A percentile compares a stretch with the other conserved stretches of the same genome.
These are phyloP conservation scores for Misopates orontium DNA, from an alignment of 257 asterid genomes.

Conservation along the genomic window DNA sequence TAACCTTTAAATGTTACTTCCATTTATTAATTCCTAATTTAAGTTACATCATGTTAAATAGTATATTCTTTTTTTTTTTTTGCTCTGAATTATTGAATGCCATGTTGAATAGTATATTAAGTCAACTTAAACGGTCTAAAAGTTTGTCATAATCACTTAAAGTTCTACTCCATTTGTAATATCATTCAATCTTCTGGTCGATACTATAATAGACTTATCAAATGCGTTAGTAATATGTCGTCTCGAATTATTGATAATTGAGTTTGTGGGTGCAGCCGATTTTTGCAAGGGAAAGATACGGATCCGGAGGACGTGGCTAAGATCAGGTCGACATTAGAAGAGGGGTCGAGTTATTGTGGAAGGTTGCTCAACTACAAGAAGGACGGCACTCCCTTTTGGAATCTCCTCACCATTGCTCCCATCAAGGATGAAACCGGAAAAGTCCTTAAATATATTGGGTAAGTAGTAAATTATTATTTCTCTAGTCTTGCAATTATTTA, in stretches of 20 bases:
- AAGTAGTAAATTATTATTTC: not conserved
- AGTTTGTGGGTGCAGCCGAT: conserved; percentile 57
- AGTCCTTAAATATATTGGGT: conserved; percentile 94
- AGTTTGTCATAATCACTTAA: not conserved
- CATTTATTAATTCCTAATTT: too few species aligned
- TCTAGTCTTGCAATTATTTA: too few species aligned
- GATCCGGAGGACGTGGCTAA: conserved; percentile 84
- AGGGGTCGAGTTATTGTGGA: conserved; percentile 74
- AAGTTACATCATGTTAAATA: too few species aligned
- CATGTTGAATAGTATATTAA: too few species aligned
- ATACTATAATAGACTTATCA: too few species aligned
- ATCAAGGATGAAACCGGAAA: conserved; percentile 88
- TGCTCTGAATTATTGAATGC: too few species aligned
- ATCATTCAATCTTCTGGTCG: too few species aligned
- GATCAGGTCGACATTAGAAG: conserved; percentile 69
- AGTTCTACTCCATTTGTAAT: too few species aligned
- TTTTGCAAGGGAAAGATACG: conserved; percentile 84
- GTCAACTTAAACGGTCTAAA: not conserved
- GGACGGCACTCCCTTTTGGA: conserved; percentile 97
- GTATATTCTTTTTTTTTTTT: too few species aligned
- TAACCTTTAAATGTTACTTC: too few species aligned
- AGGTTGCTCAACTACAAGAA: conserved; percentile 93
- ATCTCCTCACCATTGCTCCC: conserved; percentile 90
- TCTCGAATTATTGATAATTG: too few species aligned
- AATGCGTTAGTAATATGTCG: too few species aligned